These are phyloP conservation scores for Cicer judaicum DNA, from an alignment of 306 rosid genomes.

Conservation along the genomic window DNA sequence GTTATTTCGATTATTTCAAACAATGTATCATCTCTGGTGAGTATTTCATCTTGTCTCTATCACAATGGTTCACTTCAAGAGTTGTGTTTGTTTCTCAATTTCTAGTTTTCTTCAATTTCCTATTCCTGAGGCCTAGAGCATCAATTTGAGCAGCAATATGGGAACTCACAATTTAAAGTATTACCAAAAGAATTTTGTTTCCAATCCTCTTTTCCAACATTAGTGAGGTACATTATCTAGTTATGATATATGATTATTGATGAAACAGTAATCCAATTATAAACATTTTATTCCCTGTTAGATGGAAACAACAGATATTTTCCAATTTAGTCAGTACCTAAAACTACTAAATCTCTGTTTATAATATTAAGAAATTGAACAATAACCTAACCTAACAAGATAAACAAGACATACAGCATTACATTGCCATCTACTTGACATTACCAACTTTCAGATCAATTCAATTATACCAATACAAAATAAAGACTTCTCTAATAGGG, in stretches of 20 bases:
- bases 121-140: neutral
- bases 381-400: neutral
- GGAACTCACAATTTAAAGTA: neutral
- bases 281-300: too few species aligned
- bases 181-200: neutral
- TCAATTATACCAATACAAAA: neutral
- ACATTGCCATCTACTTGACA: neutral
- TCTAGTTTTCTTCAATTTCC: neutral
- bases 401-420: neutral
- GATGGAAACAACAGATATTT: slow-evolving; percentile 4
- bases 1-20: too few species aligned
- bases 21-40: too few species aligned
- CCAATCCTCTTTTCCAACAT: neutral
- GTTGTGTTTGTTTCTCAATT: neutral
- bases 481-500: neutral
- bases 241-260: too few species aligned
- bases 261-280: too few species aligned
- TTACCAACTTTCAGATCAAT: neutral
- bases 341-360: neutral
- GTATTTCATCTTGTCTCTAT: too few species aligned
- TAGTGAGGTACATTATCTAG: neutral
- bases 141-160: neutral
- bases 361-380: neutral
- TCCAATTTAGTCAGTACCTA: neutral
- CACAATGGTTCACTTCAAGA: too few species aligned